phyloP scores from a whole-genome alignment of 2,329 filamentous ascomycete species.

The Apiospora marii region DNA sequence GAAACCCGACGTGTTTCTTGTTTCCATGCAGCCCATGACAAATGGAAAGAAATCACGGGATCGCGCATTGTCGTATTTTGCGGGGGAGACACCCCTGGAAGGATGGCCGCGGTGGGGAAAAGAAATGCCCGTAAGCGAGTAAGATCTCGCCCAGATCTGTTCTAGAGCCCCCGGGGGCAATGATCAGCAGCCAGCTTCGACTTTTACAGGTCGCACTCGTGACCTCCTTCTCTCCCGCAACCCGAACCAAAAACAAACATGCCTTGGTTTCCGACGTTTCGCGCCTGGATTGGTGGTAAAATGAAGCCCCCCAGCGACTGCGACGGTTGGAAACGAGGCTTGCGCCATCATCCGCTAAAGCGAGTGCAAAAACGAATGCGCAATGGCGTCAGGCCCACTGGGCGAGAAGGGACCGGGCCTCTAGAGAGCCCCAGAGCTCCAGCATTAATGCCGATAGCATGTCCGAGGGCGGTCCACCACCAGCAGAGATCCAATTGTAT shows the following conservation, averaged over 20 bases:
- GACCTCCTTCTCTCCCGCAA: not conserved
- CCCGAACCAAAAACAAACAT: not conserved
- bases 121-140: not conserved
- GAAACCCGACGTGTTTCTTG: constrained; percentile 1
- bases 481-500: not conserved
- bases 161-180: not conserved
- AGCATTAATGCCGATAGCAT: constrained; percentile 4
- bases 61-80: not conserved
- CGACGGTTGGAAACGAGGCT: not conserved
- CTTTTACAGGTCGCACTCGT: not conserved
- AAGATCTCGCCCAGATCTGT: constrained; percentile 1
- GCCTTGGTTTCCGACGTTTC: not conserved
- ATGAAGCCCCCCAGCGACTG: not conserved
- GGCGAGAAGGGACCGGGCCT: not conserved
- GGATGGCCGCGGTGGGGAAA: not conserved
- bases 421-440: not conserved
- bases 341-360: not conserved
- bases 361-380: not conserved
- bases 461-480: not conserved
- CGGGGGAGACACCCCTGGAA: not conserved
- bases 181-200: not conserved
- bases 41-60: not conserved
- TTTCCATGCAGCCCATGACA: not conserved
- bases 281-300: constrained; percentile 3
- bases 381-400: constrained; percentile 16